Evolutionary conservation across 371 early-diverging fungal genomes (phyloP).

Genomic region (Apophysomyces trapeziformis): DNA sequence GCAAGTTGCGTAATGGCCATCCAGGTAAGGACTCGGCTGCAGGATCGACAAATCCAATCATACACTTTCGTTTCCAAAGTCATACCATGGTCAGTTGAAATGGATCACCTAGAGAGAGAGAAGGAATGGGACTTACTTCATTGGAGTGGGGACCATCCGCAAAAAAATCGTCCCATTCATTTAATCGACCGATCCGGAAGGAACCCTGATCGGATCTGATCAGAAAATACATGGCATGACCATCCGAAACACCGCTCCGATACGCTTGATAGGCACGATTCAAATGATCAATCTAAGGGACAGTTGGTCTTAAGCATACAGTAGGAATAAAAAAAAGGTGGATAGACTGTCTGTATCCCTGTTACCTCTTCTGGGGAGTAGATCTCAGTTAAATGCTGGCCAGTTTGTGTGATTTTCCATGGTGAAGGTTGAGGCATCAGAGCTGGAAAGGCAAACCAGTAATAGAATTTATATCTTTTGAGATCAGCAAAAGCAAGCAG

Average conservation of each 20-base stretch:
- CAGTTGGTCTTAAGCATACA: too few relatives aligned
- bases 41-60: slow-evolving; percentile 87
- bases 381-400: slow-evolving; percentile 18
- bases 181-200: slow-evolving; percentile 28
- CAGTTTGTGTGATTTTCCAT: slow-evolving; percentile 22
- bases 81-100: too few relatives aligned
- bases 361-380: slow-evolving; percentile 34
- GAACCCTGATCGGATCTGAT: slow-evolving; percentile 12
- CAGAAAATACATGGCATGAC: slow-evolving; percentile 16
- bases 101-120: too few relatives aligned
- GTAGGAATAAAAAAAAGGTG: too few relatives aligned
- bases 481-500: slow-evolving; percentile 90
- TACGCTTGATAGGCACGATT: slow-evolving; percentile 12
- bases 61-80: slow-evolving; percentile 22
- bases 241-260: slow-evolving; percentile 9
- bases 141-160: slow-evolving; percentile 2
- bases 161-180: slow-evolving; percentile 35
- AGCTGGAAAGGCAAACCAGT: slow-evolving; percentile 94
- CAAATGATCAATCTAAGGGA: slow-evolving; percentile 12
- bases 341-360: too few relatives aligned
- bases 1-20: slow-evolving; percentile 90
- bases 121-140: slow-evolving; percentile 15
- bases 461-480: slow-evolving; percentile 91
- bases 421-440: slow-evolving; percentile 48
- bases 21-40: slow-evolving; percentile 72